Percentiles rank a stretch among this genome's conserved stretches.
phyloP scores from a whole-genome alignment of 257 asterid genomes.

The Plantago major region DNA sequence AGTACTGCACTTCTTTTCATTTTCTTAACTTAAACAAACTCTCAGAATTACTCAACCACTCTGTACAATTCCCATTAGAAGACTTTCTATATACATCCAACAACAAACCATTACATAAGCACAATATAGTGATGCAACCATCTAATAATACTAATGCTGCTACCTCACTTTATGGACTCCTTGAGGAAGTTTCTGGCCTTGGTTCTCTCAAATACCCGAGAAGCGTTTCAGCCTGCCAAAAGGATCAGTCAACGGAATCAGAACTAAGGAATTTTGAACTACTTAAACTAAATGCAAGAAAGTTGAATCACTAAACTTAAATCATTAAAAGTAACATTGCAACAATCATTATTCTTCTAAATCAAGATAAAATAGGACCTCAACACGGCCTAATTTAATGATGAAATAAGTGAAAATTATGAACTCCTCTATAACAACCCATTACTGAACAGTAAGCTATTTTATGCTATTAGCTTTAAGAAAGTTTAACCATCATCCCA shows the following conservation, averaged over 20 bases:
- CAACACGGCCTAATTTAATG: too few species aligned
- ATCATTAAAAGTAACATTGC: conserved; percentile 16
- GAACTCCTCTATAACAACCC: too few species aligned
- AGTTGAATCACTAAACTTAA: not conserved
- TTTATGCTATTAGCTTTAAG: too few species aligned
- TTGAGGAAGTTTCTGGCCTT: conserved; percentile 79
- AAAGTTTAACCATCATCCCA: not conserved
- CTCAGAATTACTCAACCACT: conserved; percentile 41
- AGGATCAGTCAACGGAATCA: conserved; percentile 11
- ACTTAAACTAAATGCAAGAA: conserved; percentile 6
- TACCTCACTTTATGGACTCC: conserved; percentile 41
- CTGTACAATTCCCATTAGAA: conserved; percentile 51
- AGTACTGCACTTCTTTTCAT: conserved; percentile 5
- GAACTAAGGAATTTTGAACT: conserved; percentile 1
- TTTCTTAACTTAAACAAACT: conserved; percentile 17
- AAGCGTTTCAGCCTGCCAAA: conserved; percentile 84
- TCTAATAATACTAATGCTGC: conserved; percentile 24
- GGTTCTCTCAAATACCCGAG: conserved; percentile 91
- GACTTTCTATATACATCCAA: conserved; percentile 47
- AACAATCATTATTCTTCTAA: conserved; percentile 21
- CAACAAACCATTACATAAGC: conserved; percentile 36
- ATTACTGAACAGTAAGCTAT: too few species aligned
- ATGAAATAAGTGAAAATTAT: too few species aligned
- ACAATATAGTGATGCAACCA: conserved; percentile 25
- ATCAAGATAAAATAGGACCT: not conserved